Evolutionary conservation across 2,329 filamentous ascomycete genomes (phyloP), one percentile per base, ranked within the genome.

Genomic region (Botrytis medusae): DNA sequence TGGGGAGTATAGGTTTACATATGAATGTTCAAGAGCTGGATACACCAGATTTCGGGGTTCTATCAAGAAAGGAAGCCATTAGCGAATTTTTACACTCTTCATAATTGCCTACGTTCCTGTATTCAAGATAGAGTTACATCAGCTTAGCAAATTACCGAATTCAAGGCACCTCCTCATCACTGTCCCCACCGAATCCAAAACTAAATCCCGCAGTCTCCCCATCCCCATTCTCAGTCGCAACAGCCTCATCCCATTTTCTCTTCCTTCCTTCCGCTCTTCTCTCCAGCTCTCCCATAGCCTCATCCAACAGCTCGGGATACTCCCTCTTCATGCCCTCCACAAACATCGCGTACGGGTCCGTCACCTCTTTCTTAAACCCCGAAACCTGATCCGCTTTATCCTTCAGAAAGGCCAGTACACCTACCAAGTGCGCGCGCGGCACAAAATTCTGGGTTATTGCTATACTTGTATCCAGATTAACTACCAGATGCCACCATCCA

Each of bases 401-500:
- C 69, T 88, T 88, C 78, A 98, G 82, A 78, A 98, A 98, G 1
- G 88, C 88, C 70, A 98, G 82, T 0, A 94, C 94, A 61, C 93
- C 90, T 0, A 87, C 85, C 2, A 98, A 83, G 78, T 95, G 92
- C 75, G 85, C 84, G 57, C 83, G 82, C 0, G 96, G 95, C 20
- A 98, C 93, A 80, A 98, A 98, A 81, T 98, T 98, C 81, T 98
- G 95, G 12, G 95, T 98, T 76, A 98, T 87, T 6, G 95, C 96
- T 76, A 98, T 92, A 61, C 93, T 92, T 20, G 89, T 87, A 77
- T 94, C 92, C 1, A 97, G 84, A 80, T 98, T 98, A 63, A 98
- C 91, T 16, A 98, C 96, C 46, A 98, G 85, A 85, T 98, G 95
- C 91, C 96, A 98, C 95, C 95, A 98, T 9, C 95, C 95, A 69